phyloP scores from a whole-genome alignment of 768 basidiomycete genomes.

The Lentinula edodes region DNA sequence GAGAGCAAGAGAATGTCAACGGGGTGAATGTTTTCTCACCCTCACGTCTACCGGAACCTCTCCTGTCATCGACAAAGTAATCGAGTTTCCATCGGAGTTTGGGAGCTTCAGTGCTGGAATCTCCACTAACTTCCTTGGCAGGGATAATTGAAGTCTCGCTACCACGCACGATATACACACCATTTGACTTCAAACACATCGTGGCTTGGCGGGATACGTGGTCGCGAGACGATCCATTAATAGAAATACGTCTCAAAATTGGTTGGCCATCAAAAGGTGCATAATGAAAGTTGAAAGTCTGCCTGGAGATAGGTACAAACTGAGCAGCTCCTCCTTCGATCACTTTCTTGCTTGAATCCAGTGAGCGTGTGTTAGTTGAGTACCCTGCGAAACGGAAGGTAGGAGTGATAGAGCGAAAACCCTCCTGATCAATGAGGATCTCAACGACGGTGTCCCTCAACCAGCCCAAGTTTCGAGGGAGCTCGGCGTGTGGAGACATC shows the following conservation, averaged over 20 bases:
- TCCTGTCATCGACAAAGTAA: slow-evolving; percentile 65
- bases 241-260: slow-evolving; percentile 61
- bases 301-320: slow-evolving; percentile 56
- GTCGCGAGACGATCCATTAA: slow-evolving; percentile 64
- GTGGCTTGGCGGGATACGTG: slow-evolving; percentile 74
- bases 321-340: slow-evolving; percentile 47
- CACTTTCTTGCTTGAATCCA: slow-evolving; percentile 21
- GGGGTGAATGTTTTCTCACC: slow-evolving; percentile 75
- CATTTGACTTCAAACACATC: slow-evolving; percentile 61
- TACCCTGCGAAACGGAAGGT: slow-evolving; percentile 56
- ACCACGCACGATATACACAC: slow-evolving; percentile 72
- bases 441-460: slow-evolving; percentile 49
- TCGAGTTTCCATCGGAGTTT: slow-evolving; percentile 74
- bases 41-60: slow-evolving; percentile 36
- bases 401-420: slow-evolving; percentile 61
- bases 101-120: slow-evolving; percentile 17
- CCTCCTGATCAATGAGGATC: slow-evolving; percentile 80
- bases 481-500: slow-evolving; percentile 6
- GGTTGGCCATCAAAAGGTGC: slow-evolving; percentile 62
- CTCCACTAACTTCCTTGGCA: slow-evolving; percentile 10
- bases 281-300: slow-evolving; percentile 68
- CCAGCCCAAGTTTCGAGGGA: slow-evolving; percentile 44
- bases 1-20: slow-evolving; percentile 70
- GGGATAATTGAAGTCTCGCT: slow-evolving; percentile 41
- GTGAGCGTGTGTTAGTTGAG: slow-evolving; percentile 23